Base-by-base conservation (phyloP, 169 alveolate genomes). In the Babesia divergens region DNA sequence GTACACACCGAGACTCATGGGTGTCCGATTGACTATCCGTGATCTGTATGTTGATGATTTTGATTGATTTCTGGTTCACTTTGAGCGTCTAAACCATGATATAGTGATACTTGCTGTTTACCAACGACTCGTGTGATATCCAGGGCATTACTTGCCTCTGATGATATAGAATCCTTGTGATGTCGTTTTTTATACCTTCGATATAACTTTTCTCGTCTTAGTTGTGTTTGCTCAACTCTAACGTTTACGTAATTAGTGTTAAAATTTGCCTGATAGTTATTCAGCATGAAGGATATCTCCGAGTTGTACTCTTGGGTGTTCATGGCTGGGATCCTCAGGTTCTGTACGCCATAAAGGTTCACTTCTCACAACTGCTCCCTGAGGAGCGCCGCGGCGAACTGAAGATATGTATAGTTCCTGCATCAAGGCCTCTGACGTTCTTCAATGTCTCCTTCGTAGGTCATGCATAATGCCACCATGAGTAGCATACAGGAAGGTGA, bases 291-390 rank as follows among this genome's bases (percentile, higher is more conserved):
- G 64, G 47, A 16, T 80, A 69, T 42, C 46, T 80, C 50, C 20
- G 88, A 43, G 84, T 80, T 7, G 62, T 80, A 2, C 77, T 80
- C 8, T 35, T 80, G 62, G 88, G 80, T 18, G 62, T 80, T 34
- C 68, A 70, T 43, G 88, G 88, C 53, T 80, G 88, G 88, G 67
- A 55, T 35, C 65, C 66, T 13, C 81, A 80, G 79, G 50, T 80
- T 35, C 65, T 80, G 20, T 70, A 70, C 65, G 75, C 88, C 55
- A 60, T 80, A 16, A 80, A 80, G 79, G 71, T 80, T 1, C 74
- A 70, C 64, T 80, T 80, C 42, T 38, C 53, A 40, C 67, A 60
- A 18, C 68, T 49, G 47, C 62, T 80, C 29, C 84, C 83, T 4
- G 74, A 68, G 37, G 51, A 59, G 24, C 65, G 44, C 14, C 31